Conservation (phyloP, 139 green algal species). For the Picochlorum costavermella region DNA sequence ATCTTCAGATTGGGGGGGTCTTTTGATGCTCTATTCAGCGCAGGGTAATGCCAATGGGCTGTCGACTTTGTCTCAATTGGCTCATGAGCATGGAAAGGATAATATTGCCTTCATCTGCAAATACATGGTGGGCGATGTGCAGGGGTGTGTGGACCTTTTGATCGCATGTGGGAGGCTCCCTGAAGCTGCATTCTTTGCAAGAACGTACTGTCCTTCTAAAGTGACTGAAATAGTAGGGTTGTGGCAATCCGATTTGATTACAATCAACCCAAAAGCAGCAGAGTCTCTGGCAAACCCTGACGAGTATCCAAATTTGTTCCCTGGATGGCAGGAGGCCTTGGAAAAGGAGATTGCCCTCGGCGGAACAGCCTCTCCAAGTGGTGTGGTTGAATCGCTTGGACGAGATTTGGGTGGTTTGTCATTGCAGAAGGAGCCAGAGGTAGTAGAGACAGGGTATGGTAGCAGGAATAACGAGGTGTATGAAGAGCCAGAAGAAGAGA, state of each 20-base stretch:
- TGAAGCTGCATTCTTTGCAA: slow-evolving; percentile 92
- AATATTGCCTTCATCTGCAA: slow-evolving; percentile 53
- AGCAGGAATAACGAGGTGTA: not conserved
- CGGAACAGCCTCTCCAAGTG: not conserved
- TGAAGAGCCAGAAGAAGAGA: slow-evolving; percentile 8
- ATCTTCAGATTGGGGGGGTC: slow-evolving; percentile 72
- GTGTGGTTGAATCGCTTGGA: not conserved
- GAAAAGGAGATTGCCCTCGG: slow-evolving; percentile 45
- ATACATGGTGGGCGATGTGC: slow-evolving; percentile 73
- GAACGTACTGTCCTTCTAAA: slow-evolving; percentile 78
- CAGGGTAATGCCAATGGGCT: slow-evolving; percentile 31
- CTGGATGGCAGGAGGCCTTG: slow-evolving; percentile 70
- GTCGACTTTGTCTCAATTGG: slow-evolving; percentile 23
- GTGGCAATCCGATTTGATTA: slow-evolving; percentile 86
- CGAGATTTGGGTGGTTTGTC: not conserved
- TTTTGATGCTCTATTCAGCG: slow-evolving; percentile 75
- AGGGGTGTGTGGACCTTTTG: slow-evolving; percentile 78
- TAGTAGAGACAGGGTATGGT: not conserved
- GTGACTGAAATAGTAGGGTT: slow-evolving; percentile 64
- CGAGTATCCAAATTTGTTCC: slow-evolving; percentile 96
- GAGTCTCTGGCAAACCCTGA: slow-evolving; percentile 90
- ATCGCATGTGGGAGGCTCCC: slow-evolving; percentile 59
- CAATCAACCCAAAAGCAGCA: slow-evolving; percentile 90
- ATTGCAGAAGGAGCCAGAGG: not conserved
- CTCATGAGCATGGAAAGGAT: slow-evolving; percentile 31